These are phyloP conservation scores for Orbilia blumenaviensis DNA, from an alignment of 2,329 filamentous ascomycete species.

Conservation along the genomic window DNA sequence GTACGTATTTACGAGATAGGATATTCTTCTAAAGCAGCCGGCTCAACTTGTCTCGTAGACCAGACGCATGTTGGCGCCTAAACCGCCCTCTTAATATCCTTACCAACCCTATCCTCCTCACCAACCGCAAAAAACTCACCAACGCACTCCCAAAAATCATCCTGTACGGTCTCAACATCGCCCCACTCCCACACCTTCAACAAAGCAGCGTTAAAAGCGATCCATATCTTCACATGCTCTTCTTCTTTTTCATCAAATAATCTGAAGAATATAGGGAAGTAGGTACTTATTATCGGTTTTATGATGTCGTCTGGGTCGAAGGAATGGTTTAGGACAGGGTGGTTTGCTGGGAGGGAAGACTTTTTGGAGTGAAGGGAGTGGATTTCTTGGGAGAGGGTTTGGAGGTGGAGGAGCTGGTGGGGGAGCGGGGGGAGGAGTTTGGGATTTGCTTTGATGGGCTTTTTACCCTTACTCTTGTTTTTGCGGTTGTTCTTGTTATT, in stretches of 20 bases:
- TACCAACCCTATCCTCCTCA: too few relatives aligned
- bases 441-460: background rate
- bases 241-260: background rate
- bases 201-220: slow-evolving; percentile 13
- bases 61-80: too few relatives aligned
- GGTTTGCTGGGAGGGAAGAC: background rate
- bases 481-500: too few relatives aligned
- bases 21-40: too few relatives aligned
- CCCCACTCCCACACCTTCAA: slow-evolving; percentile 25
- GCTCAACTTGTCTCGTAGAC: too few relatives aligned
- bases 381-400: slow-evolving; percentile 8
- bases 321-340: background rate
- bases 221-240: background rate
- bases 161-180: background rate
- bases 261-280: background rate
- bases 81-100: too few relatives aligned
- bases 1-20: too few relatives aligned
- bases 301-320: slow-evolving; percentile 8
- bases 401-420: background rate
- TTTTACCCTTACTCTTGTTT: too few relatives aligned
- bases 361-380: background rate
- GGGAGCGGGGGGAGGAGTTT: background rate
- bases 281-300: slow-evolving; percentile 8
- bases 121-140: background rate
- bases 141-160: slow-evolving; percentile 4